Percentiles rank a stretch among this genome's conserved stretches.
phyloP scores from a whole-genome alignment of 345 rosid species.

The Pistacia integerrima region DNA sequence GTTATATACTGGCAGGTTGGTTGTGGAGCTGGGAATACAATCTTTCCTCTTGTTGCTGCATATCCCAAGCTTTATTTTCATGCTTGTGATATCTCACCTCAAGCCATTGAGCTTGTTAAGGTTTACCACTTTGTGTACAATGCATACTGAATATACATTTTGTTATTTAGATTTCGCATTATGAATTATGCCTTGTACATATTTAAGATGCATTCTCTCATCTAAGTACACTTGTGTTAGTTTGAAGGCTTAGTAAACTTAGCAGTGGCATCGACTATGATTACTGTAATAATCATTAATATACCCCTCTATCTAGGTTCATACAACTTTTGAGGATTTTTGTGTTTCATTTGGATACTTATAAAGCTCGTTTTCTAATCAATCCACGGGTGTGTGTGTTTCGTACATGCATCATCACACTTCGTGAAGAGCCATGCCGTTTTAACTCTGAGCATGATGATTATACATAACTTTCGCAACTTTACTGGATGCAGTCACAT shows the following conservation, averaged over 20 bases:
- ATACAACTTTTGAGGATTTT: too few relatives aligned
- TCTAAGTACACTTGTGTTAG: not conserved
- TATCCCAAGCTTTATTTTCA: slow-evolving; percentile 47
- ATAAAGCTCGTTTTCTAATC: too few relatives aligned
- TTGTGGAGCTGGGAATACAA: slow-evolving; percentile 64
- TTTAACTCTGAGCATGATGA: not conserved
- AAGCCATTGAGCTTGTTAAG: slow-evolving; percentile 50
- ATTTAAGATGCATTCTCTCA: too few relatives aligned
- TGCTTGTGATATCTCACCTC: slow-evolving; percentile 60
- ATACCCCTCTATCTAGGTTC: too few relatives aligned
- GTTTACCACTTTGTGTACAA: slow-evolving; percentile 17
- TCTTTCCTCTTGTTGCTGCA: slow-evolving; percentile 53
- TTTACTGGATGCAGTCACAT: slow-evolving; percentile 43
- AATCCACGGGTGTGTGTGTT: too few relatives aligned
- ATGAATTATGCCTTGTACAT: too few relatives aligned
- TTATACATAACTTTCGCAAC: not conserved
- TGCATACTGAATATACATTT: not conserved
- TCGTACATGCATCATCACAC: not conserved
- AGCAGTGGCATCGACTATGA: too few relatives aligned
- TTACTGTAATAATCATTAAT: too few relatives aligned
- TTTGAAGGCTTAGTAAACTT: not conserved
- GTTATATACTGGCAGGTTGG: slow-evolving; percentile 42
- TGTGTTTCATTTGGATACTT: too few relatives aligned
- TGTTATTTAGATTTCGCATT: not conserved
- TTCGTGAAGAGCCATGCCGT: not conserved